A percentile compares a stretch with the other conserved stretches of the same genome.
Conservation (phyloP, 1,284 basidiomycete species). For the Sporisorium reilianum region DNA sequence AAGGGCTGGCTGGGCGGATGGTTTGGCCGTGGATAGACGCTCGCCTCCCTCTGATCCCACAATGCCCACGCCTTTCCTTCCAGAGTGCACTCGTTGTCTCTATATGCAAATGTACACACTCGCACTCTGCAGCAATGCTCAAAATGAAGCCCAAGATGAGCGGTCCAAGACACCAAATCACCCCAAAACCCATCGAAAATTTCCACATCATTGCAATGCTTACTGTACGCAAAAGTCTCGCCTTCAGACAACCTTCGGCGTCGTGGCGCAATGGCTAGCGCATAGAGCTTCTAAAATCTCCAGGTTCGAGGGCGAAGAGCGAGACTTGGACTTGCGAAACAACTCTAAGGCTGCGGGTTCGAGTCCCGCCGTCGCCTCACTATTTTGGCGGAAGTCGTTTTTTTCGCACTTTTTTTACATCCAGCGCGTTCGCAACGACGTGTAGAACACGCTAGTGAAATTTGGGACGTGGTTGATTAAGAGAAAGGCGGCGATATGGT, state of each 20-base stretch:
- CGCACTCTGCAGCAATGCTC: no score
- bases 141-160: neutral
- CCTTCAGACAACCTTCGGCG: slow-evolving; percentile 6
- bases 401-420: neutral
- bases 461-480: slow-evolving; percentile 10
- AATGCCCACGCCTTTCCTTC: neutral
- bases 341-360: slow-evolving; percentile 57
- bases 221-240: neutral
- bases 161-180: neutral
- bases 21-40: slow-evolving; percentile 50
- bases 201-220: neutral
- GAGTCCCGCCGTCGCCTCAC: slow-evolving; percentile 49
- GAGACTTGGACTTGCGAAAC: no score
- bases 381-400: neutral
- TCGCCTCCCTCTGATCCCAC: neutral
- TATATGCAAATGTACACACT: no score
- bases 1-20: slow-evolving; percentile 66
- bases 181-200: neutral
- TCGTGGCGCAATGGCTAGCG: slow-evolving; percentile 58
- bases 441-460: slow-evolving; percentile 7
- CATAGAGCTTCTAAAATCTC: slow-evolving; percentile 46
- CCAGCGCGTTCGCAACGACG: neutral
- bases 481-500: slow-evolving; percentile 11
- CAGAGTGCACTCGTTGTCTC: neutral
- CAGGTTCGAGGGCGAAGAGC: neutral